Evolutionary conservation across 2,329 filamentous ascomycete genomes (phyloP).

Genomic region (Neofusicoccum parvum): DNA sequence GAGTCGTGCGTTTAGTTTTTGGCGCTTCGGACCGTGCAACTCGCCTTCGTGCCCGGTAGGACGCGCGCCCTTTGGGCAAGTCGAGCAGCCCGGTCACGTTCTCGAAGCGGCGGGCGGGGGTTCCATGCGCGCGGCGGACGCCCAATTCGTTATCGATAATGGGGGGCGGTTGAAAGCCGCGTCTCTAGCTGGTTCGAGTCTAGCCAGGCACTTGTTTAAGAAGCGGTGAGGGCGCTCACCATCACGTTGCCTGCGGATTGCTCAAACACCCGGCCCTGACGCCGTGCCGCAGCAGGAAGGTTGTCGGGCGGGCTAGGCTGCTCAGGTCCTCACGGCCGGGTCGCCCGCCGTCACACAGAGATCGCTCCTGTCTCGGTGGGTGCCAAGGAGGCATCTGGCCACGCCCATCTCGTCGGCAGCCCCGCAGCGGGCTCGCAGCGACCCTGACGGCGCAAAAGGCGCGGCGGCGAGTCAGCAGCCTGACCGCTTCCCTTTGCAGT

Average conservation of each 20-base stretch:
- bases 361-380: constrained; percentile 11
- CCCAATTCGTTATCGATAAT: background rate
- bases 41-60: background rate
- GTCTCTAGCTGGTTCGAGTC: constrained; percentile 13
- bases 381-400: constrained; percentile 4
- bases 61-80: background rate
- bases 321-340: background rate
- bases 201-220: constrained; percentile 21
- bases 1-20: constrained; percentile 8
- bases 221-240: constrained; percentile 4
- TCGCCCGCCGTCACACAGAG: constrained; percentile 13
- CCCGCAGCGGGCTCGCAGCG: constrained; percentile 9
- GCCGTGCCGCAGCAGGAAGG: constrained; percentile 11
- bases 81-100: constrained; percentile 13
- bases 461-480: constrained; percentile 11
- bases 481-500: constrained; percentile 13
- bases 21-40: constrained; percentile 1
- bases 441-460: background rate
- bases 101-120: constrained; percentile 1
- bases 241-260: constrained; percentile 15
- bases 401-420: background rate
- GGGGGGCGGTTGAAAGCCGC: background rate
- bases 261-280: background rate
- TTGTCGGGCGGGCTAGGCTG: constrained; percentile 4
- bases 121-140: background rate